phyloP scores from a whole-genome alignment of 2,329 filamentous ascomycete species.

The Xylaria sp. region DNA sequence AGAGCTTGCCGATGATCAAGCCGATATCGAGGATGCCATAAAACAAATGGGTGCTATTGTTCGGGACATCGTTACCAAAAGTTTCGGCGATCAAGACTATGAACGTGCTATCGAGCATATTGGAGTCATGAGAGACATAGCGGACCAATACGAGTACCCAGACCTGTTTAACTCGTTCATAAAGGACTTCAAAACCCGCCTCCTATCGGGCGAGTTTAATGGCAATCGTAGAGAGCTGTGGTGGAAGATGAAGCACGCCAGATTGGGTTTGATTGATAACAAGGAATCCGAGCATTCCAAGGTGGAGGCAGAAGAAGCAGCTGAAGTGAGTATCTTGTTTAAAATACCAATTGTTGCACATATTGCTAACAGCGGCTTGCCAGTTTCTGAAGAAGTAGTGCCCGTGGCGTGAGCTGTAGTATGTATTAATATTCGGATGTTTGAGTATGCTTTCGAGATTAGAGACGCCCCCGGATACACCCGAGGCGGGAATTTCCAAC shows the following conservation, averaged over 20 bases:
- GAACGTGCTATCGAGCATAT: conserved; percentile 76
- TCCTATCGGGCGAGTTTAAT: conserved; percentile 72
- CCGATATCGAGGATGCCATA: conserved; percentile 68
- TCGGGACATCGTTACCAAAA: conserved; percentile 69
- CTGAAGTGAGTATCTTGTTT: conserved; percentile 52
- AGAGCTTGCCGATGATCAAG: conserved; percentile 61
- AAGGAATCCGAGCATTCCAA: conserved; percentile 66
- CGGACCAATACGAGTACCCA: conserved; percentile 77
- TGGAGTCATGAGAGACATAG: conserved; percentile 76
- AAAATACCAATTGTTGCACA: not conserved
- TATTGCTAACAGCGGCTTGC: conserved; percentile 23
- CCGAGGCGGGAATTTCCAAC: not conserved
- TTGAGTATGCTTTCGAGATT: not conserved
- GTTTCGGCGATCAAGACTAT: conserved; percentile 78
- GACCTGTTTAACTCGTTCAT: conserved; percentile 78
- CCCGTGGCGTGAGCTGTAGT: not conserved
- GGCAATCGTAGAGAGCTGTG: conserved; percentile 84
- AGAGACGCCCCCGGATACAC: not conserved
- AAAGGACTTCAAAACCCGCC: conserved; percentile 70
- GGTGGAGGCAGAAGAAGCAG: conserved; percentile 74
- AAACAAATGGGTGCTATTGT: conserved; percentile 79
- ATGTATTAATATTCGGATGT: conserved; percentile 2
- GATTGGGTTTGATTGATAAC: conserved; percentile 74
- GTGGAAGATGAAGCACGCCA: conserved; percentile 71
- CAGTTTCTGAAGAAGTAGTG: conserved; percentile 37